Percentiles rank a stretch among this genome's conserved stretches.
Conservation (phyloP, 345 rosid genomes). For the Pelargonium nanum region DNA sequence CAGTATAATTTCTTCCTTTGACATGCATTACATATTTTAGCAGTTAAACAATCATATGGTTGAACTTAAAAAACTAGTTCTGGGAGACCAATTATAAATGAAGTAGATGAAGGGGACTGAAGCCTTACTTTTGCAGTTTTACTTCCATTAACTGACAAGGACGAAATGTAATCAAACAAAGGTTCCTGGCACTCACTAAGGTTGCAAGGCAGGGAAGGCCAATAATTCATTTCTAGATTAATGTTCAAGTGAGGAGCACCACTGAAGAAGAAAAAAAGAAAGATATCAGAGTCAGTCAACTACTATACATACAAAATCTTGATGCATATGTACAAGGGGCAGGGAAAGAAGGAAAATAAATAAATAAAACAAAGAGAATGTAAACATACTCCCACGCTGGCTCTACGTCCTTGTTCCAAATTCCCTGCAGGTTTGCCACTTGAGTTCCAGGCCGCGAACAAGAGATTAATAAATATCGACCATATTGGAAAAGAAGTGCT, state of each 20-base stretch:
- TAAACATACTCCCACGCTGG: constrained; percentile 85
- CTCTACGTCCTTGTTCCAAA: constrained; percentile 74
- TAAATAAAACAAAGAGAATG: constrained; percentile 3
- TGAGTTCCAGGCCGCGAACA: constrained; percentile 87
- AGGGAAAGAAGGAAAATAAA: constrained; percentile 5
- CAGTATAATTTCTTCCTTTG: too few species aligned
- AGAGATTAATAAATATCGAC: constrained; percentile 80
- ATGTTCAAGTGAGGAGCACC: constrained; percentile 89
- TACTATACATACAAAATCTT: constrained; percentile 4
- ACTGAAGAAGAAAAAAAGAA: constrained; percentile 30
- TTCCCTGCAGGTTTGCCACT: constrained; percentile 86
- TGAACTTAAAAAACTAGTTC: not conserved
- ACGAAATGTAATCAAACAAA: constrained; percentile 60
- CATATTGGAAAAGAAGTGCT: constrained; percentile 74
- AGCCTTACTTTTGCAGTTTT: constrained; percentile 80
- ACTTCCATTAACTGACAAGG: constrained; percentile 60
- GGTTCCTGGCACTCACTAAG: constrained; percentile 83
- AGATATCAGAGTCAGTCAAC: constrained; percentile 9
- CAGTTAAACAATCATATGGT: too few species aligned
- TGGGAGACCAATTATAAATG: not conserved
- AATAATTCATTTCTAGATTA: constrained; percentile 94
- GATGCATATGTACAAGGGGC: not conserved
- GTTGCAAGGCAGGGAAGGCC: constrained; percentile 88
- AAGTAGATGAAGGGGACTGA: constrained; percentile 4
- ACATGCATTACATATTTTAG: too few species aligned